Conservation (phyloP, 2,329 filamentous ascomycete genomes). For the Talaromyces islandicus region DNA sequence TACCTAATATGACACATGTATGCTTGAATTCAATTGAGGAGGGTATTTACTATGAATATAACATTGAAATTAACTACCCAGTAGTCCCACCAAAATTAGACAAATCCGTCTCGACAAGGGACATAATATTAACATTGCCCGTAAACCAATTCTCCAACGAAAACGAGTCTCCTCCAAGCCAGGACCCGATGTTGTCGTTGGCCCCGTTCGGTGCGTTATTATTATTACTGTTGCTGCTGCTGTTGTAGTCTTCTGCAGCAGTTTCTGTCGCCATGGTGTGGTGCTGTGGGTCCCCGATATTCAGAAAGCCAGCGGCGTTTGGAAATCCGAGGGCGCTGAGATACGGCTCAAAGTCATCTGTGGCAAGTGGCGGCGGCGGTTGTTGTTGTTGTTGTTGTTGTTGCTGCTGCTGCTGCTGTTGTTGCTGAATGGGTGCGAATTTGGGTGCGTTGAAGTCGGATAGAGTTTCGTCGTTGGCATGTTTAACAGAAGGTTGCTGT, state of each 20-base stretch:
- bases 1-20: no score
- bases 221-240: no score
- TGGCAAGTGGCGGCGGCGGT: background rate
- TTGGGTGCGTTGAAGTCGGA: background rate
- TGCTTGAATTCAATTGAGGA: no score
- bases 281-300: constrained; percentile 2
- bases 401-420: constrained; percentile 1
- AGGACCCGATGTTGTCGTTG: background rate
- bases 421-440: background rate
- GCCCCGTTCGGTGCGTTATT: background rate
- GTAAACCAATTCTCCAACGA: constrained; percentile 14
- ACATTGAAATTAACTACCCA: background rate
- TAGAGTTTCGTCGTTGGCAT: background rate
- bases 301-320: constrained; percentile 11
- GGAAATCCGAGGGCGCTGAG: constrained; percentile 14
- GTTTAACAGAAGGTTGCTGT: background rate
- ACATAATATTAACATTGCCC: constrained; percentile 14
- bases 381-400: background rate
- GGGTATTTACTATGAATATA: no score
- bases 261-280: background rate
- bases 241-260: background rate
- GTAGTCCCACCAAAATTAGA: constrained; percentile 4
- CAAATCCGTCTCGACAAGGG: constrained; percentile 13
- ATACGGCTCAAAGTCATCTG: constrained; percentile 13
- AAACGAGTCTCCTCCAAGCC: constrained; percentile 4